These are phyloP conservation scores for Trichoderma asperellum DNA, from an alignment of 2,329 filamentous ascomycete species.

Conservation along the genomic window DNA sequence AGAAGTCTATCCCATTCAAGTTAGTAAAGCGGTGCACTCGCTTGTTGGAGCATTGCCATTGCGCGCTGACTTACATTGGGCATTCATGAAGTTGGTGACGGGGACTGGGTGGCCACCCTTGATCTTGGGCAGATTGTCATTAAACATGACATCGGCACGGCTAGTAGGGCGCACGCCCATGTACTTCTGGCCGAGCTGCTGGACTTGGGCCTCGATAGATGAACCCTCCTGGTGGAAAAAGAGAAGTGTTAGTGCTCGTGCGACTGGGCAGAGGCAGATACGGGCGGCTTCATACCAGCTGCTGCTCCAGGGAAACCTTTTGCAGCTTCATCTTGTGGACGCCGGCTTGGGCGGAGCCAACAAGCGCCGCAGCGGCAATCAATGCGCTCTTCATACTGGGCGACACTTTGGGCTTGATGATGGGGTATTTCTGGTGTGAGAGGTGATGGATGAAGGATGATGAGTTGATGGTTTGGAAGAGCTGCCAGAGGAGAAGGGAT, in stretches of 20 bases:
- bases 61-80: conserved; percentile 75
- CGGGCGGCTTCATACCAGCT: conserved; percentile 69
- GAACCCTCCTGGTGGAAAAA: conserved; percentile 64
- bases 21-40: neutral
- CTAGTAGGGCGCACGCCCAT: conserved; percentile 73
- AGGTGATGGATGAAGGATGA: conserved; percentile 7
- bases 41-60: neutral
- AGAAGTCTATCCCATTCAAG: conserved; percentile 71
- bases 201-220: conserved; percentile 79
- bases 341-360: conserved; percentile 80
- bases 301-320: conserved; percentile 90
- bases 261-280: conserved; percentile 21
- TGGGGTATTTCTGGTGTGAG: neutral
- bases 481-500: conserved; percentile 12
- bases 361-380: conserved; percentile 77
- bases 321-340: conserved; percentile 97
- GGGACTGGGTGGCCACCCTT: conserved; percentile 78
- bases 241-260: conserved; percentile 27
- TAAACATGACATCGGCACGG: conserved; percentile 79
- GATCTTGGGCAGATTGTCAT: conserved; percentile 67
- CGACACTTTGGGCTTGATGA: conserved; percentile 32
- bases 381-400: conserved; percentile 83
- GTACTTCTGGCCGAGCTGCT: conserved; percentile 92
- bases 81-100: conserved; percentile 97
- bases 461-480: neutral